These are phyloP conservation scores for Daldinia bambusicola DNA, from an alignment of 495 filamentous ascomycete genomes.

Conservation along the genomic window DNA sequence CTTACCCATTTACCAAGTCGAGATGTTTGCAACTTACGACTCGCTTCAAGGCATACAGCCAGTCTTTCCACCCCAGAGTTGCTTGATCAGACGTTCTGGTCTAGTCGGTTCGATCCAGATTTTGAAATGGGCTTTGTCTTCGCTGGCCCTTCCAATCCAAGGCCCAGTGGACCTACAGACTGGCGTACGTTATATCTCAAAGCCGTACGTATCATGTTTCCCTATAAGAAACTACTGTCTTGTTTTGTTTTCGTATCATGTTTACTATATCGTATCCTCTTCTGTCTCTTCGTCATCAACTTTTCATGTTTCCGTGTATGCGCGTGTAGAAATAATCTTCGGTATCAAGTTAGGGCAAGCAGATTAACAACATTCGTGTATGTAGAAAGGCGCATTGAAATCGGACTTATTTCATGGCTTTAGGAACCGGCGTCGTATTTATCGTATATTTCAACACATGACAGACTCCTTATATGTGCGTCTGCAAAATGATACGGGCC, in stretches of 20 bases:
- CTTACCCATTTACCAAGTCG: slow-evolving; percentile 20
- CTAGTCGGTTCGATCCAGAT: not conserved
- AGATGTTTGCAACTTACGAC: slow-evolving; percentile 22
- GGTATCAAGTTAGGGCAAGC: no score
- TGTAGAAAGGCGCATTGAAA: not conserved
- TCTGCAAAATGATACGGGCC: not conserved
- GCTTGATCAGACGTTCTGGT: not conserved
- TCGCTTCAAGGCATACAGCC: slow-evolving; percentile 22
- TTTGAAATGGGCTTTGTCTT: slow-evolving; percentile 1
- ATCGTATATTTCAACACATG: not conserved
- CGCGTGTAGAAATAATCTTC: no score
- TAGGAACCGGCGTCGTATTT: not conserved
- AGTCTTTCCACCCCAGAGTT: not conserved
- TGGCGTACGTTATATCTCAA: not conserved
- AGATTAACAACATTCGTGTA: not conserved
- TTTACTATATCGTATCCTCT: not conserved
- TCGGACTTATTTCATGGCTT: not conserved
- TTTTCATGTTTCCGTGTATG: not conserved
- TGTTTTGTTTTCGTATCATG: not conserved
- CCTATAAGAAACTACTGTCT: not conserved
- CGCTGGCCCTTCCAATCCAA: not conserved
- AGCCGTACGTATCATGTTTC: not conserved
- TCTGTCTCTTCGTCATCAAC: not conserved
- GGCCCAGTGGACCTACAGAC: not conserved
- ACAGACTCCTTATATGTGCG: not conserved